These are phyloP conservation scores for Boletus patriciae DNA, from an alignment of 768 basidiomycete species.

Conservation along the genomic window DNA sequence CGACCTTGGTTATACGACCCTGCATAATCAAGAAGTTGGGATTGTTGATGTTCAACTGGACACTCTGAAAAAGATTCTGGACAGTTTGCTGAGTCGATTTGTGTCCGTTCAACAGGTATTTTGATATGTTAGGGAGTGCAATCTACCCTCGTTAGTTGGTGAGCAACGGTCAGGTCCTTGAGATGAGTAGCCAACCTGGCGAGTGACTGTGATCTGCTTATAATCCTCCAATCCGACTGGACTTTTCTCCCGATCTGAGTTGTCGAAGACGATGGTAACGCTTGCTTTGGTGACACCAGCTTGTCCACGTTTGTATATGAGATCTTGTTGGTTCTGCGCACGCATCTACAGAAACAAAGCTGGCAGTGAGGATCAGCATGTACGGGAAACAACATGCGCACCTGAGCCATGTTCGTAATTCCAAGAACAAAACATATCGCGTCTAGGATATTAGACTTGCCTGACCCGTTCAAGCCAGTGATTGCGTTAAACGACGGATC, in stretches of 20 bases:
- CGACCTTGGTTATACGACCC: constrained; percentile 95
- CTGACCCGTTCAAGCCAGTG: constrained; percentile 92
- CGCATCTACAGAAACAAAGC: constrained; percentile 64
- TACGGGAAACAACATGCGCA: constrained; percentile 32
- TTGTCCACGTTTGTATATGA: constrained; percentile 99
- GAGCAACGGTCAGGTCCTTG: background rate
- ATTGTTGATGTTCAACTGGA: constrained; percentile 99
- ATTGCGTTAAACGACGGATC: constrained; percentile 98
- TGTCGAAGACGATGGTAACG: constrained; percentile 98
- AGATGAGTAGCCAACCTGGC: constrained; percentile 64
- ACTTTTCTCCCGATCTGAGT: constrained; percentile 82
- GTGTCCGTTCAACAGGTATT: constrained; percentile 96
- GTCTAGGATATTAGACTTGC: constrained; percentile 99
- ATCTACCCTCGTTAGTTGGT: constrained; percentile 52
- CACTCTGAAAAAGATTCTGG: constrained; percentile 92
- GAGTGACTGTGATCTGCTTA: constrained; percentile 93
- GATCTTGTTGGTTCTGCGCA: constrained; percentile 91
- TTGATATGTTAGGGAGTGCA: constrained; percentile 88
- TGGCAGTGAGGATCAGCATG: background rate
- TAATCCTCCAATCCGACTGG: constrained; percentile 79
- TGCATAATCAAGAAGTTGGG: constrained; percentile 99
- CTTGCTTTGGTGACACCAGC: constrained; percentile 96
- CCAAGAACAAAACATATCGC: constrained; percentile 99
- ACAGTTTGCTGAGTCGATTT: constrained; percentile 82
- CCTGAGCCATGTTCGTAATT: constrained; percentile 95